Evolutionary conservation across 106 monocot genomes (phyloP).

Genomic region (Iris macrosiphon): DNA sequence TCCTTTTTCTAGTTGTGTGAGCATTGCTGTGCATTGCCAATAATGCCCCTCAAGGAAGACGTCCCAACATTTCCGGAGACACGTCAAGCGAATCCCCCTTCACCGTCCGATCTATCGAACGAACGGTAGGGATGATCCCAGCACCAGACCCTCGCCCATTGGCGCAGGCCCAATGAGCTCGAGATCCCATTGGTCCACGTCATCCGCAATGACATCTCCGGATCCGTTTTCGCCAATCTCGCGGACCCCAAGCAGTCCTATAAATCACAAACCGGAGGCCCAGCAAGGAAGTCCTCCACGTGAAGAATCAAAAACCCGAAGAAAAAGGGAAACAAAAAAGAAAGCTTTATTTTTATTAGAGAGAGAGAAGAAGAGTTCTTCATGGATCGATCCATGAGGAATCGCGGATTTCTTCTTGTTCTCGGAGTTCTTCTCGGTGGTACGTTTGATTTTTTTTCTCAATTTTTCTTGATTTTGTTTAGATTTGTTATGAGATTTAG

Average conservation of each 20-base stretch:
- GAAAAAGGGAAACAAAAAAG: neutral
- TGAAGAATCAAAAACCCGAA: neutral
- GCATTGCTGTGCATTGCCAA: too few relatives aligned
- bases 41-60: too few relatives aligned
- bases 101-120: slow-evolving; percentile 14
- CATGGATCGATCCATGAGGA: slow-evolving; percentile 14
- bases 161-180: neutral
- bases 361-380: neutral
- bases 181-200: slow-evolving; percentile 19
- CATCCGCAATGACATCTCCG: slow-evolving; percentile 7
- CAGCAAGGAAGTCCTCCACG: neutral
- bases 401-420: neutral
- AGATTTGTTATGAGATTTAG: neutral
- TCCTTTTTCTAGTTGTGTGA: too few relatives aligned
- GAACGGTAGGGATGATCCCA: neutral
- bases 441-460: neutral
- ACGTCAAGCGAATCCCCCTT: neutral
- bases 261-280: neutral
- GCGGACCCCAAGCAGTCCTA: neutral
- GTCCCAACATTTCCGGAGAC: too few relatives aligned
- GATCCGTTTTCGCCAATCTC: neutral
- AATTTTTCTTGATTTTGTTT: neutral
- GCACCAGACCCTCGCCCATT: neutral
- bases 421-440: slow-evolving; percentile 17
- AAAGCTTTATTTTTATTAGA: neutral